Conservation (phyloP, 768 basidiomycete species). For the Collybia sp. region DNA sequence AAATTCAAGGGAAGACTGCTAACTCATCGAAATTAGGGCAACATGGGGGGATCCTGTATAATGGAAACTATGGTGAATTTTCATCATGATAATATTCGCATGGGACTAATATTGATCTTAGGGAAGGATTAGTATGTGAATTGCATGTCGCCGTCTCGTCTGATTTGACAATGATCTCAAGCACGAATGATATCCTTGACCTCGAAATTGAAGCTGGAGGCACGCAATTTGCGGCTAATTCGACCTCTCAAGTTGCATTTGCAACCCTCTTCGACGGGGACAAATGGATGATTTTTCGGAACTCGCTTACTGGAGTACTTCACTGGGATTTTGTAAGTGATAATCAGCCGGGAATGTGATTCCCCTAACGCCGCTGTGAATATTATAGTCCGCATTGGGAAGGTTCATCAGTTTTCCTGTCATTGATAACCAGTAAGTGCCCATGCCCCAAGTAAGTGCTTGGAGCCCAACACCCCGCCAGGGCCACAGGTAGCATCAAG, state of each 20-base stretch:
- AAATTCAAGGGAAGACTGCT: not conserved
- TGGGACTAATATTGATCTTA: constrained; percentile 9
- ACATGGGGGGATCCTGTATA: constrained; percentile 64
- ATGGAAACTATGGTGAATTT: constrained; percentile 61
- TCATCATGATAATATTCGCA: not conserved
- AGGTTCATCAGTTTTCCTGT: constrained; percentile 1
- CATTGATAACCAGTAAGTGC: not conserved
- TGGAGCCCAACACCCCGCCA: not conserved
- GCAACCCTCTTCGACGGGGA: constrained; percentile 38
- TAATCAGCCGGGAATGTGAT: not conserved
- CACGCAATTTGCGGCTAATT: constrained; percentile 4
- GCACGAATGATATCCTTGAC: constrained; percentile 1
- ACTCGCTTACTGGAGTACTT: constrained; percentile 31
- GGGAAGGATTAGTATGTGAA: constrained; percentile 39
- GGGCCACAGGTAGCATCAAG: not conserved
- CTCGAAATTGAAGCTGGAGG: constrained; percentile 3
- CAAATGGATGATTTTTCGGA: constrained; percentile 48
- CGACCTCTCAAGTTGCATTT: constrained; percentile 25
- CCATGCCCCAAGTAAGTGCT: not conserved
- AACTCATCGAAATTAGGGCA: constrained; percentile 31
- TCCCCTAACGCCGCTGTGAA: not conserved
- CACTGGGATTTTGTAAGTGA: constrained; percentile 47
- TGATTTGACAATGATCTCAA: not conserved
- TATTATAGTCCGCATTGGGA: constrained; percentile 6
- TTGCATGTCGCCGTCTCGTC: not conserved